phyloP scores from a whole-genome alignment of 176 grass and related monocot genomes.

The Ensete glaucum region DNA sequence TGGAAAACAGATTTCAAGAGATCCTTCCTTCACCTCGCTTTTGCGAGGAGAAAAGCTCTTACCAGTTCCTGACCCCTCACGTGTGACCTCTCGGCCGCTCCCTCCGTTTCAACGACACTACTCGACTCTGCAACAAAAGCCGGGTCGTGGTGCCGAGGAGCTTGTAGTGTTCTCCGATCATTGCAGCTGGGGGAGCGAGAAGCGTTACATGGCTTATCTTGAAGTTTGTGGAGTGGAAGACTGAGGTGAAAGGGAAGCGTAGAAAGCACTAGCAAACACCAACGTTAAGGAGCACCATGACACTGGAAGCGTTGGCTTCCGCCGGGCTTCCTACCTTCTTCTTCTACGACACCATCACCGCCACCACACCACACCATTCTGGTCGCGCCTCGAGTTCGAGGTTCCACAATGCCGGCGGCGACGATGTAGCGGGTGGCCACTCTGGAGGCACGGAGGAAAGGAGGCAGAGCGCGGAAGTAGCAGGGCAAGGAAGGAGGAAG shows the following conservation, averaged over 20 bases:
- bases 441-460: background rate
- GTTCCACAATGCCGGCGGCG: background rate
- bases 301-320: background rate
- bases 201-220: background rate
- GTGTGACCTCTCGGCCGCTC: background rate
- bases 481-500: slow-evolving; percentile 3
- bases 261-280: background rate
- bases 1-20: too few species aligned
- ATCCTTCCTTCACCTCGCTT: background rate
- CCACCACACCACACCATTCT: background rate
- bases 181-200: background rate
- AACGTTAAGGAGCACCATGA: background rate
- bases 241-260: background rate
- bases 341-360: slow-evolving; percentile 1
- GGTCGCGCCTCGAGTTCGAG: background rate
- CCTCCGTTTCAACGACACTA: background rate
- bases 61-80: background rate
- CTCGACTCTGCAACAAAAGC: background rate
- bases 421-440: background rate
- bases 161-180: background rate
- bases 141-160: background rate
- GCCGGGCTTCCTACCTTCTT: background rate
- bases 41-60: background rate
- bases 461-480: background rate
- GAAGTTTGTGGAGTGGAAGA: background rate